Evolutionary conservation across 2,329 filamentous ascomycete genomes (phyloP).

Genomic region (Lasiodiplodia citricola): DNA sequence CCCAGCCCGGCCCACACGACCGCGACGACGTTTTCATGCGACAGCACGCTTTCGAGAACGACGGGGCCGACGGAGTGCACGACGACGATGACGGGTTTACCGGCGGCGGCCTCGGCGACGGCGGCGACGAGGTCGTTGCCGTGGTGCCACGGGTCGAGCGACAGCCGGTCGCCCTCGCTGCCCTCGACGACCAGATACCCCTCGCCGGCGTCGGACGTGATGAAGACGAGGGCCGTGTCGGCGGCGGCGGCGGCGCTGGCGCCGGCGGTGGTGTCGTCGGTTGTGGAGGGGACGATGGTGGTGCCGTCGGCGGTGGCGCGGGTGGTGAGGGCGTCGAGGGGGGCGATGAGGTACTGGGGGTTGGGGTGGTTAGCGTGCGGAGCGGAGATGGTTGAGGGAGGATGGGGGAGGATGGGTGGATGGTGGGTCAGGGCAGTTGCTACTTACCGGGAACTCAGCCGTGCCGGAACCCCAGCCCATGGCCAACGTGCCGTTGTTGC

Average conservation of each 20-base stretch:
- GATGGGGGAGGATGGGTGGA: neutral
- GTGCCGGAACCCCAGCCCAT: conserved; percentile 72
- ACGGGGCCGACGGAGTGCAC: conserved; percentile 46
- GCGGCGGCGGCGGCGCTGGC: conserved; percentile 46
- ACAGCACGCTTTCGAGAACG: conserved; percentile 43
- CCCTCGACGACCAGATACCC: conserved; percentile 55
- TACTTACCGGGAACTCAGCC: conserved; percentile 43
- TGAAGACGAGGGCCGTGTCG: conserved; percentile 52
- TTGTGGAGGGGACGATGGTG: conserved; percentile 45
- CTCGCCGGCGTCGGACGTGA: conserved; percentile 55
- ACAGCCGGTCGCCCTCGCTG: conserved; percentile 54
- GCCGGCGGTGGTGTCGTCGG: conserved; percentile 44
- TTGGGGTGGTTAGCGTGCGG: neutral
- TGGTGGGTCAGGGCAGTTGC: neutral
- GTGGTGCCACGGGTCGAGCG: conserved; percentile 54
- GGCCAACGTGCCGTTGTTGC: conserved; percentile 65
- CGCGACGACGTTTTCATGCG: conserved; percentile 44
- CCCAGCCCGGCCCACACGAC: conserved; percentile 48
- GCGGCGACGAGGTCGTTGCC: conserved; percentile 49
- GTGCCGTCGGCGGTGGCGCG: conserved; percentile 46
- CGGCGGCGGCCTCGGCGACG: conserved; percentile 38
- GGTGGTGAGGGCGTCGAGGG: conserved; percentile 49
- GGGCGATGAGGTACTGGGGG: conserved; percentile 48
- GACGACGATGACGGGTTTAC: conserved; percentile 46
- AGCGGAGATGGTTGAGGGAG: neutral